Evolutionary conservation across 1,284 basidiomycete genomes (phyloP).

Genomic region (Pseudozyma hubeiensis): DNA sequence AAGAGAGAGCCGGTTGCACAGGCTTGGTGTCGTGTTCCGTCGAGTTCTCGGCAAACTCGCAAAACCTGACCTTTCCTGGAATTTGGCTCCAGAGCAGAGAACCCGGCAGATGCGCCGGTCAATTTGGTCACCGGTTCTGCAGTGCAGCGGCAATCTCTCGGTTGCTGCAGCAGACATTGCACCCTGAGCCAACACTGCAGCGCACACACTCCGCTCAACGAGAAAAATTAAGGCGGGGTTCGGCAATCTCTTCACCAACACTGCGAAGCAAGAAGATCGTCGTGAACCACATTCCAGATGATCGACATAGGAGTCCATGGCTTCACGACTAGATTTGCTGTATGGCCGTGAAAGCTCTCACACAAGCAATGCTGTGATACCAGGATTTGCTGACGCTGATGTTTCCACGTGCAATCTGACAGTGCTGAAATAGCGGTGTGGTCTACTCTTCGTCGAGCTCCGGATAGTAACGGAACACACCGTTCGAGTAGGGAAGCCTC

Average conservation of each 20-base stretch:
- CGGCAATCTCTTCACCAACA: conserved; percentile 14
- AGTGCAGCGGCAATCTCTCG: conserved; percentile 1
- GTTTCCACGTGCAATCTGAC: too few relatives aligned
- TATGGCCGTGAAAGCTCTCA: background rate
- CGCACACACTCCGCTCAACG: background rate
- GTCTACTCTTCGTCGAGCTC: conserved; percentile 70
- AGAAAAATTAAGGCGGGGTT: conserved; percentile 10
- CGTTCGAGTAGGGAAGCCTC: conserved; percentile 70
- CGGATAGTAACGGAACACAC: conserved; percentile 72
- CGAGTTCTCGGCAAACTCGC: conserved; percentile 16
- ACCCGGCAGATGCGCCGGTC: conserved; percentile 15
- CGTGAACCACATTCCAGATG: background rate
- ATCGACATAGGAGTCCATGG: background rate
- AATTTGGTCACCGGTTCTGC: conserved; percentile 32
- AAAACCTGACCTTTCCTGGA: background rate
- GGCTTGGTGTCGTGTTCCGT: conserved; percentile 12
- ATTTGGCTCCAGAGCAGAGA: background rate
- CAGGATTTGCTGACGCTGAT: too few relatives aligned
- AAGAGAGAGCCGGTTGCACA: too few relatives aligned
- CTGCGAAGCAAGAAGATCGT: background rate
- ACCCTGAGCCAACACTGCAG: background rate
- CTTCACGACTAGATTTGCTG: background rate
- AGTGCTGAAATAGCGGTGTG: too few relatives aligned
- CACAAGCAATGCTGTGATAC: too few relatives aligned
- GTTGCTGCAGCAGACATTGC: background rate